Conservation (phyloP, 306 rosid species). For the Corylus avellana region DNA sequence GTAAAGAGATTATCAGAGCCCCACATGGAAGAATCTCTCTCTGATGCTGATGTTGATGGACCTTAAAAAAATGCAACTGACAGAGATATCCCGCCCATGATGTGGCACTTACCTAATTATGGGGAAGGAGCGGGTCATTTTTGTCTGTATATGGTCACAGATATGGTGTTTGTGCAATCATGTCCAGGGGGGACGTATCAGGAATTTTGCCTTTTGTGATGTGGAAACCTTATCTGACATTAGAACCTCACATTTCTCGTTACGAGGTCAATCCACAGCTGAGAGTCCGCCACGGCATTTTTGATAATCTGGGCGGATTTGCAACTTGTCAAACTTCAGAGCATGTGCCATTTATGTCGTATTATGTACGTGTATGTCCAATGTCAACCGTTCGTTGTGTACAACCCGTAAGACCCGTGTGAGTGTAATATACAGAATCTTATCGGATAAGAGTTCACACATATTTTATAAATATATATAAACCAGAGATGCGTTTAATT, state of each 20-base stretch:
- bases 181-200: slow-evolving; percentile 35
- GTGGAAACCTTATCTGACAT: neutral
- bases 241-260: too few species aligned
- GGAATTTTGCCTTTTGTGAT: neutral
- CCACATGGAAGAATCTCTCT: neutral
- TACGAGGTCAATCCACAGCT: too few species aligned
- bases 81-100: neutral
- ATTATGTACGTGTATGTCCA: too few species aligned
- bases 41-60: neutral
- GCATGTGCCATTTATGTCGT: too few species aligned
- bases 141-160: neutral
- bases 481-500: too few species aligned
- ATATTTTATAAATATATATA: too few species aligned
- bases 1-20: neutral
- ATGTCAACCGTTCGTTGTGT: too few species aligned
- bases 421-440: too few species aligned
- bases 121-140: neutral
- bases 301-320: too few species aligned
- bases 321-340: too few species aligned
- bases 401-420: too few species aligned
- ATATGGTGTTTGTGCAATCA: neutral
- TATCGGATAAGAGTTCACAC: too few species aligned
- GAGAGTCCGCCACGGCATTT: neutral
- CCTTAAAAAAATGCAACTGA: neutral
- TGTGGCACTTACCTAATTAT: neutral